A percentile compares a stretch with the other conserved stretches of the same genome.
Conservation (phyloP, 345 rosid species). For the Firmiana major region DNA sequence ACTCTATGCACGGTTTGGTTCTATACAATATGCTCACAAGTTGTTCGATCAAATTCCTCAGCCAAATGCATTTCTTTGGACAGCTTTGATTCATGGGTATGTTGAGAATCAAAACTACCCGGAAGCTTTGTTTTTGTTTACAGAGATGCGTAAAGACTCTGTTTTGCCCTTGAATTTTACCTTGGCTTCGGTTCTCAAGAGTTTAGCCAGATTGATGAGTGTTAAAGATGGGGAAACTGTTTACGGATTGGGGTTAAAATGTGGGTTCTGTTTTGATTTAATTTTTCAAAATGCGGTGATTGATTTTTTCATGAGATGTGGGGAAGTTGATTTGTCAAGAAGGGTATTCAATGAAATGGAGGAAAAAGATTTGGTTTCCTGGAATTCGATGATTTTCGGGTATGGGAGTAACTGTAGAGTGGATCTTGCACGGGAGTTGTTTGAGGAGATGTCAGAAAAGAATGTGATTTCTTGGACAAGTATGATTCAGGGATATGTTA, state of each 20-base stretch:
- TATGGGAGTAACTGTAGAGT: slow-evolving; percentile 28
- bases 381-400: slow-evolving; percentile 34
- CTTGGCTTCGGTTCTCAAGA: slow-evolving; percentile 23
- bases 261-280: slow-evolving; percentile 26
- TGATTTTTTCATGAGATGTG: slow-evolving; percentile 31
- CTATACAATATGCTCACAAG: slow-evolving; percentile 16
- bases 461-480: slow-evolving; percentile 32
- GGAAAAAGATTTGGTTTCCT: slow-evolving; percentile 30
- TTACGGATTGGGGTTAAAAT: slow-evolving; percentile 22
- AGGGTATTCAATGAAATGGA: slow-evolving; percentile 29
- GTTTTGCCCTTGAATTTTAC: slow-evolving; percentile 25
- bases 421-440: slow-evolving; percentile 20
- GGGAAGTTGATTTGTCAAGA: slow-evolving; percentile 23
- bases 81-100: slow-evolving; percentile 31
- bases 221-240: slow-evolving; percentile 19
- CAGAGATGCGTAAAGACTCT: slow-evolving; percentile 10
- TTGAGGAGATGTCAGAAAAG: slow-evolving; percentile 27
- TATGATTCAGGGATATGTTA: slow-evolving; percentile 30
- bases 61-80: slow-evolving; percentile 31
- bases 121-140: slow-evolving; percentile 15
- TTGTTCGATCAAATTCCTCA: slow-evolving; percentile 33
- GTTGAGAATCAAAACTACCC: slow-evolving; percentile 13
- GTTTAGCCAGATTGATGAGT: slow-evolving; percentile 18
- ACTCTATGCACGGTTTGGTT: too few relatives aligned
- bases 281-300: slow-evolving; percentile 22